Percentiles rank a stretch among this genome's conserved stretches.
These are phyloP conservation scores for Chenopodium formosanum DNA, from an alignment of 148 eudicot genomes.

Conservation along the genomic window DNA sequence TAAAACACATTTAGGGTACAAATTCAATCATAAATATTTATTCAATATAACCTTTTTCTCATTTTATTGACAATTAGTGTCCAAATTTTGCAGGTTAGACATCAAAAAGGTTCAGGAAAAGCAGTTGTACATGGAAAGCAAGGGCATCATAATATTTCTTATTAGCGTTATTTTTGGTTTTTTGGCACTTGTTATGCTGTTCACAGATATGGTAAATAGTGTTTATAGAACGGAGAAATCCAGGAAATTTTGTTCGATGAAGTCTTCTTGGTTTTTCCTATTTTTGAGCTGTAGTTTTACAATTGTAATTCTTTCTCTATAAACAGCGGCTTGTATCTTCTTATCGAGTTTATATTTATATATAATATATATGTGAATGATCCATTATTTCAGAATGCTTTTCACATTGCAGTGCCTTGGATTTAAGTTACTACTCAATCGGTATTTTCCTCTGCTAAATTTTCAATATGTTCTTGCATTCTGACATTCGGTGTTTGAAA, in stretches of 20 bases:
- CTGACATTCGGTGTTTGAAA: background rate
- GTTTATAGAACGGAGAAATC: conserved; percentile 41
- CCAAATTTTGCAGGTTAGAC: conserved; percentile 55
- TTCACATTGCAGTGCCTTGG: background rate
- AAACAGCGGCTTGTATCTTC: conserved; percentile 21
- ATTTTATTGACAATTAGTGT: background rate
- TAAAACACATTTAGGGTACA: too few species aligned
- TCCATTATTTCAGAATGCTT: background rate
- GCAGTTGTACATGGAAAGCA: conserved; percentile 85
- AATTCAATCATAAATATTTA: too few species aligned
- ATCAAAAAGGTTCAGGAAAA: conserved; percentile 58
- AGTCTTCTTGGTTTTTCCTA: conserved; percentile 71
- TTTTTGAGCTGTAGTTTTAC: conserved; percentile 58
- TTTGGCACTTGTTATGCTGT: conserved; percentile 51
- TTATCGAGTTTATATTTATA: conserved; percentile 1
- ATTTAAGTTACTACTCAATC: background rate
- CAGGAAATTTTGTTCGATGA: conserved; percentile 79
- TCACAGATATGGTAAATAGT: conserved; percentile 46
- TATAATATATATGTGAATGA: background rate
- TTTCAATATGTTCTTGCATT: background rate
- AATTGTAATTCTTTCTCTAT: conserved; percentile 60
- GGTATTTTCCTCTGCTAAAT: background rate
- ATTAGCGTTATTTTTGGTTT: conserved; percentile 57
- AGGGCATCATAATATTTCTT: conserved; percentile 68
- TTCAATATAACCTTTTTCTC: background rate